Evolutionary conservation across 2,329 filamentous ascomycete genomes (phyloP), one percentile per base, ranked within the genome.

Genomic region (Teratosphaeria gauchensis): DNA sequence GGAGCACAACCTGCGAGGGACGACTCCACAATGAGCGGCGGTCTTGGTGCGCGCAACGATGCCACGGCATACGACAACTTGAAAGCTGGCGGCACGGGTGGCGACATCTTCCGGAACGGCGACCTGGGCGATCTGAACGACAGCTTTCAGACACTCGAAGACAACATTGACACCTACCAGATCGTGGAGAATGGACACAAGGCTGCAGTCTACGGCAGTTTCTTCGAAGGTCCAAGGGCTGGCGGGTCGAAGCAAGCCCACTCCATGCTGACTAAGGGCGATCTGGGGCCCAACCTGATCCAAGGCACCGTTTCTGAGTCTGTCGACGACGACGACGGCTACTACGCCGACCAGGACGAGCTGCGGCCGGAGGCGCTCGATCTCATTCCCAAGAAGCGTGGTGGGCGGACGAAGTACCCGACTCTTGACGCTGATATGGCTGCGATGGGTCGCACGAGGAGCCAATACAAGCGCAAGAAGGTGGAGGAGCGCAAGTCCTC

Each of bases 341-440:
- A 51, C 24, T 5, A 30, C 14, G 56, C 19, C 4, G 56, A 58
- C 16, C 21, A 54, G 31, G 35, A 58, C 32, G 35, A 58, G 3
- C 31, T 35, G 32, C 51, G 21, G 1, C 51, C 48, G 48, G 38
- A 58, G 52, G 21, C 21, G 3, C 33, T n/a, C 9, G 32, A 11
- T 9, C 8, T 21, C 28, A 21, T 21, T 28, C 51, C 51, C 8
- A 56, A 56, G 11, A 54, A 54, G 28, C 30, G 30, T 28, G 57
- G 54, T 28, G 59, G 59, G 8, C 57, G 38, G n/a, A 51, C 33
- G 5, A 57, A 62, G 62, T 48, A 54, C 51, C 35, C 55, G 56
- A 53, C 52, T 31, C 42, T 42, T 19, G 55, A 61, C 24, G 38
- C 56, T 30, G 48, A 53, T 28, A 21, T 51, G 46, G 32, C 19